A percentile compares a stretch with the other conserved stretches of the same genome.
These are phyloP conservation scores for Cadophora sp. DNA, from an alignment of 2,329 filamentous ascomycete species.

Conservation along the genomic window DNA sequence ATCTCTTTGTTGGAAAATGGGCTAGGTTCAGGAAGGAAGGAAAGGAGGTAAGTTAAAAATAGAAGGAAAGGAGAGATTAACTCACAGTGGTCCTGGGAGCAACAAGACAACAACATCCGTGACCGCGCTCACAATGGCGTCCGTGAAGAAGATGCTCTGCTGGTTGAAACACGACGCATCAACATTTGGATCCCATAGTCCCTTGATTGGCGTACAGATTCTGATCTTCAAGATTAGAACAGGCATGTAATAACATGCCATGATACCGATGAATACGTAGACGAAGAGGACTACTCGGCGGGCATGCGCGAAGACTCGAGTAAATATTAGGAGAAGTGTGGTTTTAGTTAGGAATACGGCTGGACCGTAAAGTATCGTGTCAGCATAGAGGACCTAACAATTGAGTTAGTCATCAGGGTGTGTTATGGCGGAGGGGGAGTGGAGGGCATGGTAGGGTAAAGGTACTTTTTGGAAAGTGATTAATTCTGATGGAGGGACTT, in stretches of 20 bases:
- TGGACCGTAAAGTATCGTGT: constrained; percentile 35
- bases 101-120: constrained; percentile 47
- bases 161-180: constrained; percentile 44
- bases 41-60: no score
- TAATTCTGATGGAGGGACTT: constrained; percentile 14
- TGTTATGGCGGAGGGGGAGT: not conserved
- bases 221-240: constrained; percentile 28
- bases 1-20: no score
- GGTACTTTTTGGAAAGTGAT: constrained; percentile 19
- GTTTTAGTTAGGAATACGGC: constrained; percentile 39
- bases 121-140: constrained; percentile 45
- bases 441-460: not conserved
- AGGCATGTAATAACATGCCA: constrained; percentile 29
- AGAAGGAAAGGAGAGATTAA: not conserved
- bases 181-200: constrained; percentile 36
- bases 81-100: constrained; percentile 45
- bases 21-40: no score
- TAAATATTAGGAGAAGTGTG: constrained; percentile 40
- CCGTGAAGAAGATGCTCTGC: constrained; percentile 45
- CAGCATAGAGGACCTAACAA: constrained; percentile 27
- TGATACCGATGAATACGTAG: constrained; percentile 34
- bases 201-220: constrained; percentile 36
- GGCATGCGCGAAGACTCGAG: constrained; percentile 37
- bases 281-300: constrained; percentile 30
- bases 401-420: not conserved